Conservation (phyloP, 1,284 basidiomycete species). For the Naganishia sp. region DNA sequence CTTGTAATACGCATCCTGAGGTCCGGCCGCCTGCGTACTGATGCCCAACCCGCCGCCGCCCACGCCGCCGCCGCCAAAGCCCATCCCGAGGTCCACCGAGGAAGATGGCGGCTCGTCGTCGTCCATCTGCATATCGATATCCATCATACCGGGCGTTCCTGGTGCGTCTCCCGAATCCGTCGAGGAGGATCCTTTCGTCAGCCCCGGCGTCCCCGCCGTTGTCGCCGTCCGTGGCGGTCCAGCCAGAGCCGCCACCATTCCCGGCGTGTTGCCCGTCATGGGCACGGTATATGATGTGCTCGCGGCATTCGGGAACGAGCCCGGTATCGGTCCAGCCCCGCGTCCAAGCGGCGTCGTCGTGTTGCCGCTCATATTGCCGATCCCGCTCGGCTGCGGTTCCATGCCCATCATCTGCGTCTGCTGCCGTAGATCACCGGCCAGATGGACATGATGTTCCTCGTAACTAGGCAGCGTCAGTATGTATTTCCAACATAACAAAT, state of each 20-base stretch:
- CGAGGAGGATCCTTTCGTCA: constrained; percentile 34
- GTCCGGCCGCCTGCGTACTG: constrained; percentile 8
- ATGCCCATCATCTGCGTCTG: constrained; percentile 49
- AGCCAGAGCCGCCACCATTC: constrained; percentile 11
- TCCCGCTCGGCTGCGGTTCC: constrained; percentile 34
- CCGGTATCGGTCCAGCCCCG: constrained; percentile 32
- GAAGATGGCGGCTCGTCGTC: constrained; percentile 28
- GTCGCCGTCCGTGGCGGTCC: background rate
- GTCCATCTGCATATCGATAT: constrained; percentile 54
- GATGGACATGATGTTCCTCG: constrained; percentile 54
- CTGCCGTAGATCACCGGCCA: constrained; percentile 49
- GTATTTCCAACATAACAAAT: background rate
- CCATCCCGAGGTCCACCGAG: background rate
- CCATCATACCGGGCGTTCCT: constrained; percentile 55
- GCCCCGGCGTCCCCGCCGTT: constrained; percentile 9
- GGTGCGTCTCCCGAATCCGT: constrained; percentile 47
- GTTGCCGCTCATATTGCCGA: constrained; percentile 21
- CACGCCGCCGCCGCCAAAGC: background rate
- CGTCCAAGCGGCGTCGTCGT: constrained; percentile 20
- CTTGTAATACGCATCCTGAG: constrained; percentile 32
- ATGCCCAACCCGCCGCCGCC: constrained; percentile 6
- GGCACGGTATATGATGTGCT: constrained; percentile 25
- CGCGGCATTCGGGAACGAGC: constrained; percentile 32
- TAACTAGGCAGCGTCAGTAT: constrained; percentile 41
- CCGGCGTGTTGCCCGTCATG: constrained; percentile 3